Evolutionary conservation across 192 early-diverging fungal genomes (phyloP).

Genomic region (Podila verticillata): DNA sequence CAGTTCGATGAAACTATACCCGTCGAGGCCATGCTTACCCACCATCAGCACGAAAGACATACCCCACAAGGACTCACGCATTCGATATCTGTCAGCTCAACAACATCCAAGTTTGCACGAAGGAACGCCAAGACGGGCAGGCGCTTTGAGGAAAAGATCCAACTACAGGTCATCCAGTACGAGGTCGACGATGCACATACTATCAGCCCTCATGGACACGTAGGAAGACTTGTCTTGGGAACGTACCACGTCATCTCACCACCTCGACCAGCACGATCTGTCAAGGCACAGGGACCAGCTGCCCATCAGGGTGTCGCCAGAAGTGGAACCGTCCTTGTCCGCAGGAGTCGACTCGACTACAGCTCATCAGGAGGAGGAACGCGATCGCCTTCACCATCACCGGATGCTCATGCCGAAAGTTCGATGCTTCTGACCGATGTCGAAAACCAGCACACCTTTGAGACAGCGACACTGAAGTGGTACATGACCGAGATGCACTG

Average conservation of each 20-base stretch:
- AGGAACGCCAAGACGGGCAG: conserved; percentile 30
- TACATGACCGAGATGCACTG: conserved; percentile 50
- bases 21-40: conserved; percentile 26
- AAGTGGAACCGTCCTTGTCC: conserved; percentile 39
- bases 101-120: conserved; percentile 35
- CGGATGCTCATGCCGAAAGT: conserved; percentile 20
- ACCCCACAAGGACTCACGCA: conserved; percentile 27
- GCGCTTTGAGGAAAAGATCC: conserved; percentile 45
- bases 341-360: conserved; percentile 18
- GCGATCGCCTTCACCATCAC: background rate
- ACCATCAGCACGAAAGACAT: conserved; percentile 22
- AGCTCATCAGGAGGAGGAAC: conserved; percentile 1
- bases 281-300: conserved; percentile 18
- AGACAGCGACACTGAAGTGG: conserved; percentile 40
- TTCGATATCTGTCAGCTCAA: conserved; percentile 42
- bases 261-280: conserved; percentile 31
- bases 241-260: conserved; percentile 40
- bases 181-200: conserved; percentile 33
- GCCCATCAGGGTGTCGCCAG: conserved; percentile 10
- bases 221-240: conserved; percentile 31
- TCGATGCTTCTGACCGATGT: conserved; percentile 46
- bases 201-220: conserved; percentile 38
- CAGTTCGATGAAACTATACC: conserved; percentile 31
- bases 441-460: conserved; percentile 49
- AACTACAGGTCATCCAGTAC: conserved; percentile 48